These are phyloP conservation scores for Aspergillus kassunensis DNA, from an alignment of 495 filamentous ascomycete genomes.

Conservation along the genomic window DNA sequence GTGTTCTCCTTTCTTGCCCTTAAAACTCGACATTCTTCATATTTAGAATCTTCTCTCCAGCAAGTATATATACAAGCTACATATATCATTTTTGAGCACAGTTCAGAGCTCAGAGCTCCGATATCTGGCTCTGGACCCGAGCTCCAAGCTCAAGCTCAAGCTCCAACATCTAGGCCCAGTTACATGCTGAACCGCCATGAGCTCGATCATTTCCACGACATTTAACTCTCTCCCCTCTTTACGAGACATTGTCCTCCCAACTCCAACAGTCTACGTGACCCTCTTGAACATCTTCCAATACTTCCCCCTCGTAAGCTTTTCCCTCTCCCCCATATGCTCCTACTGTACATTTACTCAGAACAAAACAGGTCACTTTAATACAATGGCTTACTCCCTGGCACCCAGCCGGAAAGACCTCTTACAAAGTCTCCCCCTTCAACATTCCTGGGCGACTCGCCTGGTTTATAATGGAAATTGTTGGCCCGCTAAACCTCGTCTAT, in stretches of 20 bases:
- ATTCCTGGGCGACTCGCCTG: conserved; percentile 84
- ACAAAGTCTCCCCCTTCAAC: conserved; percentile 63
- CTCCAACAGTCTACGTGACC: conserved; percentile 45
- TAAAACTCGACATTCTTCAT: too few relatives aligned
- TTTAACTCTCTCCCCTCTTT: conserved; percentile 20
- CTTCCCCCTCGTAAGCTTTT: conserved; percentile 43
- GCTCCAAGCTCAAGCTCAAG: too few relatives aligned
- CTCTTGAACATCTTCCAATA: conserved; percentile 49
- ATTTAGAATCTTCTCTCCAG: too few relatives aligned
- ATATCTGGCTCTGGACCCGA: too few relatives aligned
- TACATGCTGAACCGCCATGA: conserved; percentile 21
- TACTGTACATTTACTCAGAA: not conserved
- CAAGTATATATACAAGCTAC: too few relatives aligned
- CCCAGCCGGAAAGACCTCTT: conserved; percentile 80
- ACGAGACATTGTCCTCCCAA: conserved; percentile 47
- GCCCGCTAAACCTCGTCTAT: conserved; percentile 73
- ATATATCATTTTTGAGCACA: too few relatives aligned
- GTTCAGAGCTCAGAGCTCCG: too few relatives aligned
- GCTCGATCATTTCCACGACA: conserved; percentile 19
- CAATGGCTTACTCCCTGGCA: conserved; percentile 66
- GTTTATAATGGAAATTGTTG: conserved; percentile 80
- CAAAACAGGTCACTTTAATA: conserved; percentile 47
- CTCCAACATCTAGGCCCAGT: not conserved
- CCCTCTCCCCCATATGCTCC: not conserved
- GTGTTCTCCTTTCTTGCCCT: too few relatives aligned